Evolutionary conservation across 805 yeast genomes (phyloP), one percentile per base, ranked within the genome.

Genomic region (Priceomyces haplophilus): DNA sequence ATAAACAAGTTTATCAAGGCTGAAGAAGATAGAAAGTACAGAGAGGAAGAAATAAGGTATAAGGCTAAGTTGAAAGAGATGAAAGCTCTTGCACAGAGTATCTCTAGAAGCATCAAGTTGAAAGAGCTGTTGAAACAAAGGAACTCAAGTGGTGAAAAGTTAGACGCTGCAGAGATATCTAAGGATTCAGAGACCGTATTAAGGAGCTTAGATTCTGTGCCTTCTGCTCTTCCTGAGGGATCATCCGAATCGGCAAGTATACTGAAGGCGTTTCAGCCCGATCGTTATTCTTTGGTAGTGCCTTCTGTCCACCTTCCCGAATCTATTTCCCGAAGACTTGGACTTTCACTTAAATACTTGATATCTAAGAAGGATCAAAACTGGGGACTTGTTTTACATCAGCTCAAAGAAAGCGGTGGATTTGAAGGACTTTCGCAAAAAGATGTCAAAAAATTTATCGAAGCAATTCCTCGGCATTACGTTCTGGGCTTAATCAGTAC

Each of bases 381-480:
- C 50, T 78, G 82, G 82, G 54, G 54, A 1, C 60, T 76, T 34
- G 76, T 76, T 10, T 51, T 78, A 8, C 60, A 65, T 11, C 71
- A 66, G 38, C 58, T 71, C 23, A 47, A 56, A 13, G 45, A 47
- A 2, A 54, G 59, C 3, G 68, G 66, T 1, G 79, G 79, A 0
- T 59, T 75, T 19, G 31, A 33, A 7, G 67, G 52, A 4, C 36
- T 74, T 11, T 39, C 60, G 0, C 44, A 59, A 7, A 41, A 44
- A 16, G 79, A 72, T 17, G 64, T 69, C 1, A 54, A 64, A 16
- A 47, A 51, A 21, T 55, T 79, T 37, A 55, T 79, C 0, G 52
- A 57, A 20, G 51, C 45, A 10, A 75, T 79, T 8, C 82, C 83
- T 1, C 58, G 58, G 17, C 34, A 42, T 2, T 66, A 72, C 34